Evolutionary conservation across 257 asterid species (phyloP).

Genomic region (Avicennia marina): DNA sequence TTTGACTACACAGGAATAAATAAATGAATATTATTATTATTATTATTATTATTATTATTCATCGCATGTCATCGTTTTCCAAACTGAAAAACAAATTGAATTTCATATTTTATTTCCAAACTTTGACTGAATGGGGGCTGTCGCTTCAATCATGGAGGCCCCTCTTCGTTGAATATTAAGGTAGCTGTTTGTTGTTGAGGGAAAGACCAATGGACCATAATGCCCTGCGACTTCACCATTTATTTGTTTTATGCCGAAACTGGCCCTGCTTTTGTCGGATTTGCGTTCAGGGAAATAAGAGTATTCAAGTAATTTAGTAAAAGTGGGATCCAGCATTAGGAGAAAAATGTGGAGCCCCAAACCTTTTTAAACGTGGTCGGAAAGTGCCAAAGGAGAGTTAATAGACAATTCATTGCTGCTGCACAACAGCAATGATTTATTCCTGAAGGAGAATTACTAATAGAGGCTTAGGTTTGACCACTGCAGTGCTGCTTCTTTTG

Average conservation of each 20-base stretch:
- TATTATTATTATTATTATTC: too few species aligned
- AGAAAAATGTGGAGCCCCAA: conserved; percentile 33
- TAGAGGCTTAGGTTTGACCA: conserved; percentile 60
- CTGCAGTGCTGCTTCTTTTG: conserved; percentile 23
- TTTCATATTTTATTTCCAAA: conserved; percentile 21
- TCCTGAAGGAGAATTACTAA: conserved; percentile 20
- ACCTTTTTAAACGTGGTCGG: too few species aligned
- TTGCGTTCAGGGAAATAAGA: neutral
- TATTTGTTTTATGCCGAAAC: too few species aligned
- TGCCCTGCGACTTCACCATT: conserved; percentile 14
- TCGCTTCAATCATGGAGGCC: conserved; percentile 48
- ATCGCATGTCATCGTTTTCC: too few species aligned
- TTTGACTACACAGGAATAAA: conserved; percentile 29
- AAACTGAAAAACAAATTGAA: neutral
- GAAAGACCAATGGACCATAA: conserved; percentile 14
- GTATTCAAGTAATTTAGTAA: conserved; percentile 14
- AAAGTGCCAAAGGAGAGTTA: too few species aligned
- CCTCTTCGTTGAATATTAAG: conserved; percentile 49
- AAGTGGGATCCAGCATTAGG: too few species aligned
- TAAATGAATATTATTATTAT: neutral
- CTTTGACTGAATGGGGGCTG: conserved; percentile 56
- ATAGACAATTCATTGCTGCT: conserved; percentile 3
- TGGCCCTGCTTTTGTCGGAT: too few species aligned
- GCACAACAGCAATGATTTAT: conserved; percentile 29
- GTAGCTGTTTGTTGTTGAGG: conserved; percentile 6